Conservation (phyloP, 1,284 basidiomycete genomes). For the Chalciporus sp. region DNA sequence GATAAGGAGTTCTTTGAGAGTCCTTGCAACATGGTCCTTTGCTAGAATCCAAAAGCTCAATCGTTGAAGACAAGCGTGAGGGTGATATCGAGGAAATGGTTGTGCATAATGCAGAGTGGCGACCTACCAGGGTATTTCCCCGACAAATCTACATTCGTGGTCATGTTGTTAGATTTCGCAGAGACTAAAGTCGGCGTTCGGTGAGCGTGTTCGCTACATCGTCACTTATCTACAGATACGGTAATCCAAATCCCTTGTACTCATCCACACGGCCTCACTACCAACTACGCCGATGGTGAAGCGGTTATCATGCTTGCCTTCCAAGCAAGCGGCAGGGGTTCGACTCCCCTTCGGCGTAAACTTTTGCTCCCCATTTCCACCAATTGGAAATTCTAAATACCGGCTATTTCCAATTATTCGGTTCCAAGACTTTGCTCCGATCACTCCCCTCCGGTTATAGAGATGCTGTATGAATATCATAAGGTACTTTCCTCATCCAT, state of each 20-base stretch:
- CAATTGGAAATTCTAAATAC: too few relatives aligned
- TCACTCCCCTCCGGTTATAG: too few relatives aligned
- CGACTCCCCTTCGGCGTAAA: constrained; percentile 73
- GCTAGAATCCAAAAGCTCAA: constrained; percentile 32
- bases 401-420: too few relatives aligned
- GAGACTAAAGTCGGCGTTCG: neutral
- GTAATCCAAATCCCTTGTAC: too few relatives aligned
- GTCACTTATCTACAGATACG: too few relatives aligned
- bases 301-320: constrained; percentile 86
- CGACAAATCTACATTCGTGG: constrained; percentile 3
- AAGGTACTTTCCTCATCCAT: too few relatives aligned
- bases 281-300: constrained; percentile 67
- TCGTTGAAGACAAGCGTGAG: neutral
- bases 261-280: too few relatives aligned
- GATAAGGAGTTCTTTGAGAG: constrained; percentile 49
- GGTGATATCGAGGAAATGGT: neutral
- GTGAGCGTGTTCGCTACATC: neutral
- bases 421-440: too few relatives aligned
- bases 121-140: constrained; percentile 28
- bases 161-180: constrained; percentile 9
- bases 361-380: too few relatives aligned
- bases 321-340: constrained; percentile 85
- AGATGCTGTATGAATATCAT: too few relatives aligned
- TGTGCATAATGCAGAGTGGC: neutral
- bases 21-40: constrained; percentile 51